phyloP scores from a whole-genome alignment of 2,329 filamentous ascomycete genomes.

The Trichoderma breve region DNA sequence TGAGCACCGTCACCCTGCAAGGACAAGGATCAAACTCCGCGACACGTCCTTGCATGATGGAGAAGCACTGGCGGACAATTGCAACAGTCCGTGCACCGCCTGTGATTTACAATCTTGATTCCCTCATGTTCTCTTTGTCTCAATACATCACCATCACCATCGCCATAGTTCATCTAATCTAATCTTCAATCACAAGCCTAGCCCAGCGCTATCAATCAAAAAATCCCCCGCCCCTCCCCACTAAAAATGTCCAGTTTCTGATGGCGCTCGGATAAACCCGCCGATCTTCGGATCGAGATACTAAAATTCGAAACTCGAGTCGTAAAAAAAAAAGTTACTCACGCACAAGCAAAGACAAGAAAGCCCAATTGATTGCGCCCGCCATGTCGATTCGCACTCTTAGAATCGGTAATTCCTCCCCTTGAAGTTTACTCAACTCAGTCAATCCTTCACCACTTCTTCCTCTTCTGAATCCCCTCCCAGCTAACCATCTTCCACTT shows the following conservation, averaged over 20 bases:
- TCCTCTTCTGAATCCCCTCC: neutral
- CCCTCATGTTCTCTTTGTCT: neutral
- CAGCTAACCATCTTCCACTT: neutral
- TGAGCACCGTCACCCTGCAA: neutral
- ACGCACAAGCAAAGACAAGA: neutral
- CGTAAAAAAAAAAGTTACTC: slow-evolving; percentile 3
- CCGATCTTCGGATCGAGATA: slow-evolving; percentile 15
- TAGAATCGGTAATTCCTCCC: slow-evolving; percentile 37
- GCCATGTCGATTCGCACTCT: slow-evolving; percentile 44
- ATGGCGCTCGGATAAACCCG: slow-evolving; percentile 7
- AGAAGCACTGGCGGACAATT: neutral
- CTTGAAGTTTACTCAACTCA: neutral
- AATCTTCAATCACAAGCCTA: neutral
- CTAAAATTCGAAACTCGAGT: neutral
- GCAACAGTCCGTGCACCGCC: neutral
- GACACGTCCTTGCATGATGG: no score
- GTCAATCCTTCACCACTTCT: no score
- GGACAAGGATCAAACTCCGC: neutral
- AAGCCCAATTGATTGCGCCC: slow-evolving; percentile 19
- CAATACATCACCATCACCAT: neutral
- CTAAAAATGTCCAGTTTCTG: neutral
- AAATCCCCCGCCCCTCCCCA: neutral
- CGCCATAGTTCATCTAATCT: neutral
- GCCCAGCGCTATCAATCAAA: neutral
- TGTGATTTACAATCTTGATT: neutral